Evolutionary conservation across 306 rosid species (phyloP), one percentile per base, ranked within the genome.

Genomic region (Purshia tridentata): DNA sequence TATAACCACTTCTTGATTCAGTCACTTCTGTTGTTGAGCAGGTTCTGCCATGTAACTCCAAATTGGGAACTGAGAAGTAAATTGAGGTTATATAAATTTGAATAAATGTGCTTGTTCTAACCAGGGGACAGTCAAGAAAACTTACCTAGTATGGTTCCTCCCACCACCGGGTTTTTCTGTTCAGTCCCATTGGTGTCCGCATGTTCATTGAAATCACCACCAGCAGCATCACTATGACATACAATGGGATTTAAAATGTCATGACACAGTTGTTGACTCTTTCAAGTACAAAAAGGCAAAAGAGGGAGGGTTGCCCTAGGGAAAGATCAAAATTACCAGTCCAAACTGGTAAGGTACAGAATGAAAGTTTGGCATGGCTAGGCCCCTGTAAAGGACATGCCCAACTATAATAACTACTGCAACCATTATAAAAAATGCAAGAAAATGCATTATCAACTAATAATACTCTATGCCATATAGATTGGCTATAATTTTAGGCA

Each of bases 101-200:
- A 44, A 44, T 44, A 40, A 40, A 54, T 53, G 44, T 50, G 11
- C 58, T n/a, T 2, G 6, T 4, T 5, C 13, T 18, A 53, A 39
- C 49, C 18, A 39, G 16, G 49, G 63, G 40, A 40, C 8, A 2
- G 44, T 69, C 48, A 9, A 57, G 47, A 79, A 57, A 11, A 23
- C 75, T 70, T 63, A 86, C 93, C 87, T 67, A 73, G 81, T 72
- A 13, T 35, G 67, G 70, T 73, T 82, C 75, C 86, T 80, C 75
- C 88, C 42, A 35, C 67, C 8, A 57, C 58, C 12, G 75, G 37
- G 50, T 77, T 63, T 70, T 77, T 76, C 76, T 83, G 79, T 29
- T 72, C 84, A 70, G 62, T 42, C 69, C 72, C 76, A 70, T 68
- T 71, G 45, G 69, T 18, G 81, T 74, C 75, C 48, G 55, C 65